Evolutionary conservation across 495 filamentous ascomycete species (phyloP).

Genomic region (Acidomyces sp.): DNA sequence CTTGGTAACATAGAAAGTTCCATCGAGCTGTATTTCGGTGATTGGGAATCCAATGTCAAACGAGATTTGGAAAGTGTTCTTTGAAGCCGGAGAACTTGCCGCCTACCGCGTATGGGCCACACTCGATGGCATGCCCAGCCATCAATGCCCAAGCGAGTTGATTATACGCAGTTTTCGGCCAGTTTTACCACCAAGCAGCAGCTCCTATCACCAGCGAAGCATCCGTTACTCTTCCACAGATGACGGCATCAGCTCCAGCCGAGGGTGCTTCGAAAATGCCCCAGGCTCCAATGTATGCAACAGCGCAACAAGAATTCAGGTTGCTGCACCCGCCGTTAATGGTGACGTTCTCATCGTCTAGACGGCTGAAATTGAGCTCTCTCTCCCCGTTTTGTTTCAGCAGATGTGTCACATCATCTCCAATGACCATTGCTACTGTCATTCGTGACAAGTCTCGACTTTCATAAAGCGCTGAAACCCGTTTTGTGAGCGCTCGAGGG

Average conservation of each 20-base stretch:
- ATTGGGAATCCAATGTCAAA: constrained; percentile 44
- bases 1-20: constrained; percentile 33
- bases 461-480: constrained; percentile 26
- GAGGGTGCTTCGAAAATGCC: constrained; percentile 22
- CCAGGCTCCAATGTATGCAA: constrained; percentile 25
- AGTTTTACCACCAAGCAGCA: constrained; percentile 22
- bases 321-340: constrained; percentile 20
- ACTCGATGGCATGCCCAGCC: constrained; percentile 27
- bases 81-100: constrained; percentile 47
- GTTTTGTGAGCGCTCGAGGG: constrained; percentile 31
- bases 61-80: constrained; percentile 25
- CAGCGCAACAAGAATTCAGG: constrained; percentile 20
- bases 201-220: constrained; percentile 24
- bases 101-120: constrained; percentile 25
- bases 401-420: constrained; percentile 34
- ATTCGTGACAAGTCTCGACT: constrained; percentile 26
- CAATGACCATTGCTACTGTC: constrained; percentile 36
- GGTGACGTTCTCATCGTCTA: neutral
- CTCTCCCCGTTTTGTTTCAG: constrained; percentile 18
- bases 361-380: neutral
- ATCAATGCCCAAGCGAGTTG: constrained; percentile 21
- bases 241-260: constrained; percentile 22
- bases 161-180: constrained; percentile 18
- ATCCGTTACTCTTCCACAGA: constrained; percentile 21
- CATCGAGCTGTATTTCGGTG: constrained; percentile 41